Conservation (phyloP, 164 flowering plant genomes). For the Malania oleifera region DNA sequence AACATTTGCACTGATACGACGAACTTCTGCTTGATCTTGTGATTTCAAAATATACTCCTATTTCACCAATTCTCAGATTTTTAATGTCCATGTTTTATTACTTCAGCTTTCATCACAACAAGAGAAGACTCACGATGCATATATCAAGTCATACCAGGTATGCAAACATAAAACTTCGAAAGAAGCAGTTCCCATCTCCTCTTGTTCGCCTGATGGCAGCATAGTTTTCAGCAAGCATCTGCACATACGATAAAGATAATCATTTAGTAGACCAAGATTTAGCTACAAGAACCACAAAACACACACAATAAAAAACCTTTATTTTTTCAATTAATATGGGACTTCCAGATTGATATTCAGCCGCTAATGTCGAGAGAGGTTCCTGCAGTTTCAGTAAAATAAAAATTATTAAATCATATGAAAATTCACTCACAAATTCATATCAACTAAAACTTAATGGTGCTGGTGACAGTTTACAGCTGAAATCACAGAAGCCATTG, state of each 20-base stretch:
- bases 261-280: background rate
- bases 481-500: no score
- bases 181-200: constrained; percentile 99
- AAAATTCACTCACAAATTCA: background rate
- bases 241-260: constrained; percentile 12
- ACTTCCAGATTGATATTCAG: constrained; percentile 82
- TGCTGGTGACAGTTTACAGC: no score
- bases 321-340: constrained; percentile 77
- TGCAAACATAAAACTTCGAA: constrained; percentile 91
- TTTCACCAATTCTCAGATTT: constrained; percentile 24
- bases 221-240: constrained; percentile 68
- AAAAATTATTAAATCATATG: background rate
- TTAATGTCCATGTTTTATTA: constrained; percentile 1
- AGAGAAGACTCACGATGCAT: constrained; percentile 7
- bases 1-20: constrained; percentile 60
- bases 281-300: background rate
- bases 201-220: constrained; percentile 84
- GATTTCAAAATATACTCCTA: constrained; percentile 86
- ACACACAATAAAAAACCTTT: constrained; percentile 40
- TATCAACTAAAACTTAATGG: background rate
- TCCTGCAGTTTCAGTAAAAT: constrained; percentile 47
- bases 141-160: constrained; percentile 58
- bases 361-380: constrained; percentile 69
- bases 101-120: constrained; percentile 13
- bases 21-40: constrained; percentile 80